Percentiles rank a stretch among this genome's conserved stretches.
phyloP scores from a whole-genome alignment of 1,139 yeast species.

The Kodamaea alishanica region DNA sequence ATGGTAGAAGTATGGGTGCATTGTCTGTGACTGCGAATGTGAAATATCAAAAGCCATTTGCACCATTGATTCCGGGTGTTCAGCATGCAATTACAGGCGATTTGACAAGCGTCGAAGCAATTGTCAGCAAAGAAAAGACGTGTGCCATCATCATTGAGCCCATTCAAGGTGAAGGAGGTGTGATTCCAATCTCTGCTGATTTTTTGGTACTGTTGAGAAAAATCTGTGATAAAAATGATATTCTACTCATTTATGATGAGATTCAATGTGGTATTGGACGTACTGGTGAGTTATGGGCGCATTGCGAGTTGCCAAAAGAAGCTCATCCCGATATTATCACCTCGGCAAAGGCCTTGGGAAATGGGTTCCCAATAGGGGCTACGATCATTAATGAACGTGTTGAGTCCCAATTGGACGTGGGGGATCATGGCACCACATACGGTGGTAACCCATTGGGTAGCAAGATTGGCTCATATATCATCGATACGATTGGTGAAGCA shows the following conservation, averaged over 20 bases:
- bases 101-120: conserved; percentile 51
- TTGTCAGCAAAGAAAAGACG: conserved; percentile 63
- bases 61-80: conserved; percentile 86
- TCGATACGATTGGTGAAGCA: conserved; percentile 59
- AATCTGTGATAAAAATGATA: conserved; percentile 68
- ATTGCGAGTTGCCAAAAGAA: conserved; percentile 61
- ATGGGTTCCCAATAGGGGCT: conserved; percentile 97
- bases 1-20: conserved; percentile 94
- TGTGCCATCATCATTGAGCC: conserved; percentile 96
- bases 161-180: conserved; percentile 97
- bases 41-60: conserved; percentile 87
- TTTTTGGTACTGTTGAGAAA: conserved; percentile 65
- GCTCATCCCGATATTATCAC: conserved; percentile 95
- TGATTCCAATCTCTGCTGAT: conserved; percentile 59
- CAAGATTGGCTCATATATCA: conserved; percentile 72
- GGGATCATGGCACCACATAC: conserved; percentile 97
- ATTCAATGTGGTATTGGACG: conserved; percentile 97
- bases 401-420: conserved; percentile 68
- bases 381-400: conserved; percentile 80
- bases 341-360: conserved; percentile 93
- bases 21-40: conserved; percentile 87
- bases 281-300: conserved; percentile 93
- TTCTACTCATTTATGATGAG: conserved; percentile 84
- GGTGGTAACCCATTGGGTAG: conserved; percentile 96
- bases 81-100: conserved; percentile 59